These are phyloP conservation scores for Raffaelea albimanens DNA, from an alignment of 2,329 filamentous ascomycete genomes.

Conservation along the genomic window DNA sequence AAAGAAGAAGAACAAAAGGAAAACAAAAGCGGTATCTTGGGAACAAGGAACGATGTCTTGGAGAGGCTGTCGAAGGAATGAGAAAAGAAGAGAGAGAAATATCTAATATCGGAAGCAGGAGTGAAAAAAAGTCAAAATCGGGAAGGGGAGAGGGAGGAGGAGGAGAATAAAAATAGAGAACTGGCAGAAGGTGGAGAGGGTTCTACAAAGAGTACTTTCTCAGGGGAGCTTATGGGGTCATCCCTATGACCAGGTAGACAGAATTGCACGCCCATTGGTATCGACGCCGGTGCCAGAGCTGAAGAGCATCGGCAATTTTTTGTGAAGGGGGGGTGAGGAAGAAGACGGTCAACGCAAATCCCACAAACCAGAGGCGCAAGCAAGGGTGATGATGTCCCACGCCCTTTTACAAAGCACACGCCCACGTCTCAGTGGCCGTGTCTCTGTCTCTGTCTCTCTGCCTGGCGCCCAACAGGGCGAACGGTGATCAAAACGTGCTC, in stretches of 20 bases:
- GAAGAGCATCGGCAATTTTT: too few relatives aligned
- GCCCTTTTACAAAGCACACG: too few relatives aligned
- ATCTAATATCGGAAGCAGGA: too few relatives aligned
- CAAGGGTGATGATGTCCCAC: too few relatives aligned
- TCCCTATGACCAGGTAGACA: background rate
- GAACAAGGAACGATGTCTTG: too few relatives aligned
- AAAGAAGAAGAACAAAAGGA: constrained; percentile 3
- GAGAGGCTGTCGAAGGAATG: too few relatives aligned
- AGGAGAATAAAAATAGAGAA: background rate
- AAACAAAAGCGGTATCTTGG: background rate
- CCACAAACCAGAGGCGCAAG: background rate
- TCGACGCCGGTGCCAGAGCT: background rate
- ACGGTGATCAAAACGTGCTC: too few relatives aligned
- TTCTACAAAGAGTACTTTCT: too few relatives aligned
- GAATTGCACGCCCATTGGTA: background rate
- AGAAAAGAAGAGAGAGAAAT: background rate
- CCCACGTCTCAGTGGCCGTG: too few relatives aligned
- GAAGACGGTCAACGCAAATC: background rate
- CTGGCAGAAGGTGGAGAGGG: too few relatives aligned
- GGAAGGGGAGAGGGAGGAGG: background rate
- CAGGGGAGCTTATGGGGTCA: background rate
- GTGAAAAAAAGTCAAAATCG: background rate
- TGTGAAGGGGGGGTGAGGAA: background rate
- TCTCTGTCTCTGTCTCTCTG: too few relatives aligned
- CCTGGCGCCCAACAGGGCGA: too few relatives aligned